phyloP scores from a whole-genome alignment of 495 filamentous ascomycete genomes.

The Penicillium silybi region DNA sequence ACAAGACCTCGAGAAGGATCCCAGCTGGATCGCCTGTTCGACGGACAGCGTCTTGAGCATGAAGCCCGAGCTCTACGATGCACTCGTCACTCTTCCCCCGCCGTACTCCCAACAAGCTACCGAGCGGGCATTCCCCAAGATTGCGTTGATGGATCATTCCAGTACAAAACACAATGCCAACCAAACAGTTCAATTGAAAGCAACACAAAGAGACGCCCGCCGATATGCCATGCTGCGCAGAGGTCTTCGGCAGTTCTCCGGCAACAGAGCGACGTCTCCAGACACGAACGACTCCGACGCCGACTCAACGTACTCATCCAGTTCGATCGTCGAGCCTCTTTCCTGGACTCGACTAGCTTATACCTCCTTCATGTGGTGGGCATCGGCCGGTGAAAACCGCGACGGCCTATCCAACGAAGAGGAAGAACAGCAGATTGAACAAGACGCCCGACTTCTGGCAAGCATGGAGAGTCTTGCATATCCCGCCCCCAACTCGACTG shows the following conservation, averaged over 20 bases:
- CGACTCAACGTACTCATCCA: conserved; percentile 46
- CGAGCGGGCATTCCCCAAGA: conserved; percentile 66
- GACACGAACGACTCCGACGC: conserved; percentile 34
- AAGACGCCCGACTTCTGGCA: conserved; percentile 40
- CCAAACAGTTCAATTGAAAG: conserved; percentile 54
- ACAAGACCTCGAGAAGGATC: conserved; percentile 45
- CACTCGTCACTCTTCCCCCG: conserved; percentile 76
- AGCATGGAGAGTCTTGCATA: conserved; percentile 38
- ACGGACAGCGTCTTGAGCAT: conserved; percentile 86
- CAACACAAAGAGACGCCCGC: conserved; percentile 84
- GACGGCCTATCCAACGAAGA: conserved; percentile 45
- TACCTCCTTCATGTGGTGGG: conserved; percentile 96
- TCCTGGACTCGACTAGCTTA: conserved; percentile 92
- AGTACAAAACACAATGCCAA: conserved; percentile 23
- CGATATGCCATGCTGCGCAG: conserved; percentile 69
- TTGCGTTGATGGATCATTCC: conserved; percentile 38
- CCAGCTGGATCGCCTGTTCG: conserved; percentile 88
- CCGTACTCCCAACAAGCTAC: conserved; percentile 52
- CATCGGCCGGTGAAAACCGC: conserved; percentile 83
- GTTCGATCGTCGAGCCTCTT: conserved; percentile 64
- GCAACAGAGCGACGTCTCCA: conserved; percentile 20
- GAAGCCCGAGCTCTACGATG: conserved; percentile 82
- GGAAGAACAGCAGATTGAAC: conserved; percentile 40
- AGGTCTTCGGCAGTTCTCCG: conserved; percentile 56
- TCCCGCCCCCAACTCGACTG: conserved; percentile 26